Evolutionary conservation across 2,329 filamentous ascomycete species (phyloP), one percentile per base, ranked within the genome.

Genomic region (Fusarium sarcochroum): DNA sequence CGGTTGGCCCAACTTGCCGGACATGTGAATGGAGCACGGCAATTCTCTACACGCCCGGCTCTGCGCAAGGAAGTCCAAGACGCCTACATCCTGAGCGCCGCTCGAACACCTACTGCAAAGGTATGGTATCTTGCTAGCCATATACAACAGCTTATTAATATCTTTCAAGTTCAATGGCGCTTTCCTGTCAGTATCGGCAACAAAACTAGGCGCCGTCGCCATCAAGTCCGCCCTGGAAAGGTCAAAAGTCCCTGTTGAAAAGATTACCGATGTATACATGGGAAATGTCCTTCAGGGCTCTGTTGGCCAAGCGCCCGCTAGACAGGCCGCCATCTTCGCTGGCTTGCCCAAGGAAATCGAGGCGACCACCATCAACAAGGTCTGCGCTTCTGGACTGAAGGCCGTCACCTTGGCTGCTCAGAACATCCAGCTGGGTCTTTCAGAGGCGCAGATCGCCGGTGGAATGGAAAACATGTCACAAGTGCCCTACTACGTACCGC

Each of bases 391-490:
- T 0, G 96, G 96, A 7, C 85, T 99, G 70, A 99, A 99, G 80
- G 92, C 96, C 2, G 94, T 98, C 6, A 90, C 88, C 21, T 87
- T 98, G 44, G 96, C 95, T 2, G 95, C 95, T 2, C 93, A 97
- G 76, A 96, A 97, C 76, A 97, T 98, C 73, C 93, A 98, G 80
- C 87, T 99, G 13, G 95, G 96, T 7, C 86, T 97, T 11, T 89
- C 93, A 17, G 93, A 97, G 75, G 94, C 92, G 1, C 92, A 97
- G 78, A 86, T 98, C 9, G 96, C 96, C 2, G 96, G 96, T 66
- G 96, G 96, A 54, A 98, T 99, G 92, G 96, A 99, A 83, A 98
- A 93, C 81, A 99, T 99, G 96, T 93, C 93, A 7, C 88, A 92
- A 38, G 93, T 97, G 6, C 96, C 96, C 4, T 97, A 97, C 81